Conservation (phyloP, 2,329 filamentous ascomycete genomes). For the Ceratocystis harringtonii region DNA sequence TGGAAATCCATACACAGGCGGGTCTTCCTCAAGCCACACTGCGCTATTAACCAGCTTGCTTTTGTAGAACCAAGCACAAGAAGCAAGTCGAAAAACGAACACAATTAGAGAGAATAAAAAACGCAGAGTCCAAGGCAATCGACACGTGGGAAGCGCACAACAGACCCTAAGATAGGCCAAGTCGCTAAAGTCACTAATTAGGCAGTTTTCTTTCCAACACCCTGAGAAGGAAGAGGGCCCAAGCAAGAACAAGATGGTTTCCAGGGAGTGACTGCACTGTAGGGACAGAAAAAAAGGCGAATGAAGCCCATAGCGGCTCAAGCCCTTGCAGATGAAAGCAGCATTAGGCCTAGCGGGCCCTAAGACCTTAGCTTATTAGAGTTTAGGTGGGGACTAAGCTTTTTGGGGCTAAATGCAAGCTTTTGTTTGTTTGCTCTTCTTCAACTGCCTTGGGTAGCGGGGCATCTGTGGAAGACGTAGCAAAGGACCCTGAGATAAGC, state of each 20-base stretch:
- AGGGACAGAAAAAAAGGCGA: not conserved
- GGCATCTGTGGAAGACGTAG: not conserved
- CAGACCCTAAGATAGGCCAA: not conserved
- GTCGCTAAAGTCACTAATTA: not conserved
- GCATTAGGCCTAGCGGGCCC: not conserved
- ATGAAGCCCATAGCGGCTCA: conserved; percentile 1
- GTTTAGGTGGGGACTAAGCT: not conserved
- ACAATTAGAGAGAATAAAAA: not conserved
- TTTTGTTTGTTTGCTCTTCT: not conserved
- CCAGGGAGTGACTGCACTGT: not conserved
- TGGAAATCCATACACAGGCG: not conserved
- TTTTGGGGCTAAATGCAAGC: not conserved
- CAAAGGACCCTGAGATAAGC: not conserved
- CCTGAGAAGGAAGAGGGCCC: not conserved
- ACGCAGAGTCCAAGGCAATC: not conserved
- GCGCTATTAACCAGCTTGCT: not conserved
- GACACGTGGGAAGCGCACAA: not conserved
- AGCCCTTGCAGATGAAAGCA: not conserved
- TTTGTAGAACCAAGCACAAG: not conserved
- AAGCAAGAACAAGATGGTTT: not conserved
- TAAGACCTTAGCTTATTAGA: not conserved
- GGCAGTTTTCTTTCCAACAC: not conserved
- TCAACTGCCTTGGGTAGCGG: not conserved
- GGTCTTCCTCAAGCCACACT: not conserved
- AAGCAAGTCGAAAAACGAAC: not conserved